Base-by-base conservation (phyloP, 2,329 filamentous ascomycete genomes). In the Penicillium sp. region DNA sequence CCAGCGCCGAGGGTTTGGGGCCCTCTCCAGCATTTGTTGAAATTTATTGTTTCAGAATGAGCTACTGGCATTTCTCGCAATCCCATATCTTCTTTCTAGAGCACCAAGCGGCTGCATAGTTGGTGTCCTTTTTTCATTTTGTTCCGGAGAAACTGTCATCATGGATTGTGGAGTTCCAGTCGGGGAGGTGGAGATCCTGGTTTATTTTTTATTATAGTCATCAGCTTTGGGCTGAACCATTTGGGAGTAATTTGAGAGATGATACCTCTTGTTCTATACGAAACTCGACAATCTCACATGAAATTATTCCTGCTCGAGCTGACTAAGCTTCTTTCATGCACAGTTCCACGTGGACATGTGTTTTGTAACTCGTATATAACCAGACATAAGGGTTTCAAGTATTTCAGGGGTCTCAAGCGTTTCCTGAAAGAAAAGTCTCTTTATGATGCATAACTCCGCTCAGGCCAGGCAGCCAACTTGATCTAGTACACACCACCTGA, bases 71-170 rank as follows among this genome's bases (percentile, higher is more conserved):
- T 37, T 46, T 47, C 11, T 37, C 13, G 7, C 35, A 23, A 5
- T 37, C 22, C 11, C 20, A 36, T 37, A 43, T 32, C n/a, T 35
- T 44, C 42, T 45, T 40, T 53, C 16, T 35, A 50, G 40, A 46
- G 49, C 48, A 48, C 43, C 42, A 43, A 46, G 47, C 42, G 49
- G 47, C 52, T 54, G 55, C 55, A 59, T 59, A 50, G 46, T 47
- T 52, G 57, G 55, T 49, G 51, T 58, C 52, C 44, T 49, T 35
- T 36, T 38, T 37, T 47, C 22, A 26, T 43, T 42, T 27, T 23
- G 23, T 24, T 6, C 20, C 28, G 44, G 27, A 42, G 38, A 36
- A 47, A 37, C 20, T 37, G 38, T 36, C 37, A 47, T 37, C 32
- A 22, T 20, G 18, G 4, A 20, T 42, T 35, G 40, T 36, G 49